phyloP scores from a whole-genome alignment of 2,329 filamentous ascomycete genomes.

The Exophiala xenobiotica region DNA sequence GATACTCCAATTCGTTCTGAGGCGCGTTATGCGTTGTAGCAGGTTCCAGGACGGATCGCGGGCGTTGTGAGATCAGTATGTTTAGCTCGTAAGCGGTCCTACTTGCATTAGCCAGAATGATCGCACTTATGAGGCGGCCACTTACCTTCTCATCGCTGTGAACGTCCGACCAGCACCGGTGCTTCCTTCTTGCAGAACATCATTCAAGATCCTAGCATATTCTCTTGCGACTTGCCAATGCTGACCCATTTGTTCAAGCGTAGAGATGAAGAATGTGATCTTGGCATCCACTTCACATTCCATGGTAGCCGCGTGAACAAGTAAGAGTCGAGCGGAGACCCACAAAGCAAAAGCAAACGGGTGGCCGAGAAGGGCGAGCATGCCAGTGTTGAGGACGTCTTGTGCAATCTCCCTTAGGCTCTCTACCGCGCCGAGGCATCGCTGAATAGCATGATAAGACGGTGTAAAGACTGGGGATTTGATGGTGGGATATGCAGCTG shows the following conservation, averaged over 20 bases:
- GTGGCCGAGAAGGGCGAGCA: constrained; percentile 81
- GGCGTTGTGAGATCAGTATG: constrained; percentile 81
- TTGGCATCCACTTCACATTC: constrained; percentile 67
- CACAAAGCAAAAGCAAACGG: constrained; percentile 78
- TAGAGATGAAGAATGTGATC: constrained; percentile 78
- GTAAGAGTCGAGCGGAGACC: constrained; percentile 81
- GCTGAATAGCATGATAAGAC: constrained; percentile 79
- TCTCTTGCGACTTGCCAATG: constrained; percentile 84
- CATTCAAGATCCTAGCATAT: constrained; percentile 75
- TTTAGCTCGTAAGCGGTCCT: constrained; percentile 63
- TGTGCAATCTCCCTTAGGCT: constrained; percentile 76
- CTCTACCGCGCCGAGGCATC: constrained; percentile 79
- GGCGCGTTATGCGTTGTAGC: constrained; percentile 23
- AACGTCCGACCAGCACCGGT: constrained; percentile 64
- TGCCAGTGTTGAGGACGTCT: constrained; percentile 71
- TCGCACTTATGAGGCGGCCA: constrained; percentile 44
- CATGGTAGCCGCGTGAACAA: constrained; percentile 75
- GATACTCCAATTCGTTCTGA: constrained; percentile 72
- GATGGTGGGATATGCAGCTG: constrained; percentile 86
- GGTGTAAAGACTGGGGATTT: constrained; percentile 83
- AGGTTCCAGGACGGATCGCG: constrained; percentile 38
- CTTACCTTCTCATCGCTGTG: constrained; percentile 85
- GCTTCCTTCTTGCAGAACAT: constrained; percentile 73
- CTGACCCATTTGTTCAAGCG: constrained; percentile 73
- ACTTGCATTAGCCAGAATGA: background rate